phyloP scores from a whole-genome alignment of 306 rosid species.

The Begonia loranthoides region DNA sequence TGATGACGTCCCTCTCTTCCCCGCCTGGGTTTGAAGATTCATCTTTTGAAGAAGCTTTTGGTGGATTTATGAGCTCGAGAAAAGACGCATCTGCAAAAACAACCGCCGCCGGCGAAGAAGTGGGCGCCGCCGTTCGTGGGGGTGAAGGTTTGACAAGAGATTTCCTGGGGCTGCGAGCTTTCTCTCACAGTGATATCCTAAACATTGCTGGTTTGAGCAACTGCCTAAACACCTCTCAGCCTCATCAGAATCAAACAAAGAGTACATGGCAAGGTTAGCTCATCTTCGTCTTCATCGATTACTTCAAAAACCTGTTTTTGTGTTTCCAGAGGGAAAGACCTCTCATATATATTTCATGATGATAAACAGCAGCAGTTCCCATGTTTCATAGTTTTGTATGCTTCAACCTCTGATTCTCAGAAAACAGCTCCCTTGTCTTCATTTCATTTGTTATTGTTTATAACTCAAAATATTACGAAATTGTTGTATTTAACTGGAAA shows the following conservation, averaged over 20 bases:
- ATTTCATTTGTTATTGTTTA: too few relatives aligned
- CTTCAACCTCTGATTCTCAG: slow-evolving; percentile 11
- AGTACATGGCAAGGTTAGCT: slow-evolving; percentile 70
- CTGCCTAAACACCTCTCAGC: slow-evolving; percentile 33
- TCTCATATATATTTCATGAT: slow-evolving; percentile 4
- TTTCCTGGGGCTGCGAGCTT: slow-evolving; percentile 73
- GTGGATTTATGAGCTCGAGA: slow-evolving; percentile 15
- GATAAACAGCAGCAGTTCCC: too few relatives aligned
- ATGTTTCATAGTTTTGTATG: not conserved
- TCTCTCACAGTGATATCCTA: slow-evolving; percentile 61
- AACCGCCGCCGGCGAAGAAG: slow-evolving; percentile 1
- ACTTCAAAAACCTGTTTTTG: not conserved
- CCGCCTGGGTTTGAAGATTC: slow-evolving; percentile 29
- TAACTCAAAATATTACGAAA: too few relatives aligned
- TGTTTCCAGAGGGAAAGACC: slow-evolving; percentile 42
- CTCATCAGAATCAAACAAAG: slow-evolving; percentile 38
- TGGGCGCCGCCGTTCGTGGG: not conserved
- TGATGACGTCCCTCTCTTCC: slow-evolving; percentile 40
- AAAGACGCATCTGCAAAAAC: slow-evolving; percentile 2
- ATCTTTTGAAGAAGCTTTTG: slow-evolving; percentile 54
- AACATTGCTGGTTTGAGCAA: slow-evolving; percentile 57
- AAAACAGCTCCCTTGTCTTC: not conserved
- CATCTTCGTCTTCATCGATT: not conserved
- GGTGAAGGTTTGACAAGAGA: slow-evolving; percentile 70
- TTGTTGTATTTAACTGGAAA: too few relatives aligned